Evolutionary conservation across 352 stramenopile genomes (phyloP).

Genomic region (Phytophthora meadii): DNA sequence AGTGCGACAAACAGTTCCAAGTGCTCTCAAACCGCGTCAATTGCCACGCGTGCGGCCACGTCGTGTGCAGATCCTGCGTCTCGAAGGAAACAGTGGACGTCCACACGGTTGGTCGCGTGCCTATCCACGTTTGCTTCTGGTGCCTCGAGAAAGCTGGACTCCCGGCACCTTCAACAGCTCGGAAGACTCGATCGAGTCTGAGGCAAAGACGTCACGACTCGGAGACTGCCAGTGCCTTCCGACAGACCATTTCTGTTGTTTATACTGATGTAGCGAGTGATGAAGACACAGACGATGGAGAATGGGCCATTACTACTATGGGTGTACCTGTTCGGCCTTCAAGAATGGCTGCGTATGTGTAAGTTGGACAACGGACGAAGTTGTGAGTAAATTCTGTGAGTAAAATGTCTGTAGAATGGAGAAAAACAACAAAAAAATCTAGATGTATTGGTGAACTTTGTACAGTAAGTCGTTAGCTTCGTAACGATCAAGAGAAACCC

Average conservation of each 20-base stretch:
- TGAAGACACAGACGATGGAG: slow-evolving; percentile 20
- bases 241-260: slow-evolving; percentile 27
- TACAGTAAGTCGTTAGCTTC: neutral
- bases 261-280: slow-evolving; percentile 23
- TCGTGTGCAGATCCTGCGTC: slow-evolving; percentile 41
- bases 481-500: too few relatives aligned
- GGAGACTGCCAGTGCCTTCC: slow-evolving; percentile 25
- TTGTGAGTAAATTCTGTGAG: slow-evolving; percentile 2
- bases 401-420: slow-evolving; percentile 7
- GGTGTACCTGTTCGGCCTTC: slow-evolving; percentile 29
- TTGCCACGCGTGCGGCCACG: slow-evolving; percentile 43
- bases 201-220: slow-evolving; percentile 22
- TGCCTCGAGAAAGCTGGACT: slow-evolving; percentile 40
- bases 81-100: slow-evolving; percentile 45
- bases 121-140: slow-evolving; percentile 40
- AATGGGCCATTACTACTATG: slow-evolving; percentile 42
- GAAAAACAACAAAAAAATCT: neutral
- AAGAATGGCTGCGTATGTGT: slow-evolving; percentile 18
- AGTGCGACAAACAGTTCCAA: slow-evolving; percentile 44
- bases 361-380: slow-evolving; percentile 20
- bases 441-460: slow-evolving; percentile 1
- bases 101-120: slow-evolving; percentile 33
- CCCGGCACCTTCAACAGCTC: slow-evolving; percentile 11
- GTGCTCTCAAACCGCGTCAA: slow-evolving; percentile 49
- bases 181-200: slow-evolving; percentile 12